Evolutionary conservation across 139 green algal genomes (phyloP), one percentile per base, ranked within the genome.

Genomic region (Chlamydomonas applanata): DNA sequence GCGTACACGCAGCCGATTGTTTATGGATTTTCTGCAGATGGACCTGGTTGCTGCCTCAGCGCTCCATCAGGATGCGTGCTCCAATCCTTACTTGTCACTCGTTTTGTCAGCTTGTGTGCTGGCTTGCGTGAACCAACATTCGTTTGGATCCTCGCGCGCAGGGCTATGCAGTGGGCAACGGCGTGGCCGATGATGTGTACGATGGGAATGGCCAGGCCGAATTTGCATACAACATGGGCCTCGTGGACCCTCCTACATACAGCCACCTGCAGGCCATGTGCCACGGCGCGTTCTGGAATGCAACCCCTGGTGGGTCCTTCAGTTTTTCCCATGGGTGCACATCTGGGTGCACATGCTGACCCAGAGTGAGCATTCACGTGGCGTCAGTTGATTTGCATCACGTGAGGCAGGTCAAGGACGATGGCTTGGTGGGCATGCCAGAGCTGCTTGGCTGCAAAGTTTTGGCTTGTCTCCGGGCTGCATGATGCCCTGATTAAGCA

Each of bases 161-260:
- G 71, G 91, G 90, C 13, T 96, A 95, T 75, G 56, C 87, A 1
- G 63, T 94, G 0, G 91, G 90, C 63, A 95, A 96, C 45, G 84
- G 76, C 7, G 91, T 94, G 14, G 91, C 88, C 0, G 90, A 96
- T 57, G 76, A 90, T 25, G 34, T 64, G 13, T 69, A 81, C 30
- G 90, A 96, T 56, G 81, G 81, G 40, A 86, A 91, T 70, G 83
- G 77, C 16, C 69, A 90, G 75, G 34, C 93, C 9, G 78, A 84
- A 0, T 95, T 90, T 77, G 84, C 85, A 0, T 82, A 79, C 22
- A 80, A 72, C 77, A 80, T 87, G 69, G 78, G 82, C 20, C 77
- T 92, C 25, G 67, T 93, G n/a, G 78, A 84, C 61, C 79, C 83
- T 4, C 4, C 40, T 4, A 82, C 73, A n/a, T 88, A 82, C 74